Evolutionary conservation across 805 yeast species (phyloP).

Genomic region (Starmerella tilneyi): DNA sequence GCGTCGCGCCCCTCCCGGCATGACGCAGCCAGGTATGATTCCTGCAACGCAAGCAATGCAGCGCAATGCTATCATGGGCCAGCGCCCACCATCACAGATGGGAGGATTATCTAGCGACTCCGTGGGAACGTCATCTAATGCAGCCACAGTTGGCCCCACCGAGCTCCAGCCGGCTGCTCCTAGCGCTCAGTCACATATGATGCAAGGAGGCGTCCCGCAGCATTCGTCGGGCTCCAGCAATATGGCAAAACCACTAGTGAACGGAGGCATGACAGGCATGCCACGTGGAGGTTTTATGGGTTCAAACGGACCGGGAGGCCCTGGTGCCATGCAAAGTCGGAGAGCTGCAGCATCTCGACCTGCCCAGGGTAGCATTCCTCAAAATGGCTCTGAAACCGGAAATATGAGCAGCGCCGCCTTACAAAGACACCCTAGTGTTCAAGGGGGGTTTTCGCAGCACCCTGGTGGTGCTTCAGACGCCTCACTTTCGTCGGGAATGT

Average conservation of each 20-base stretch:
- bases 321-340: not conserved
- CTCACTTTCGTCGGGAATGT: not conserved
- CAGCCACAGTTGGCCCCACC: too few relatives aligned
- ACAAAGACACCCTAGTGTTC: not conserved
- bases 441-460: too few relatives aligned
- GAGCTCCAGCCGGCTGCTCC: not conserved
- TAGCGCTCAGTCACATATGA: not conserved
- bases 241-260: not conserved
- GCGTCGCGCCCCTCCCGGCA: slow-evolving; percentile 1
- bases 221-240: not conserved
- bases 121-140: too few relatives aligned
- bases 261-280: not conserved
- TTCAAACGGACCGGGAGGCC: not conserved
- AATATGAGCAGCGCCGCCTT: not conserved
- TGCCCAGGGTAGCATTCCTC: too few relatives aligned
- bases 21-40: not conserved
- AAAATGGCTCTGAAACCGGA: not conserved
- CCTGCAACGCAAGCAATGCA: not conserved
- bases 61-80: not conserved
- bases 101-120: too few relatives aligned
- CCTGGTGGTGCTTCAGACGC: too few relatives aligned
- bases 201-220: not conserved
- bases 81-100: not conserved
- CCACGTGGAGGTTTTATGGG: not conserved
- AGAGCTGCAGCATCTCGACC: too few relatives aligned